Percentiles rank a stretch among this genome's conserved stretches.
Conservation (phyloP, 805 yeast genomes). For the Dipodascopsis uninucleata region DNA sequence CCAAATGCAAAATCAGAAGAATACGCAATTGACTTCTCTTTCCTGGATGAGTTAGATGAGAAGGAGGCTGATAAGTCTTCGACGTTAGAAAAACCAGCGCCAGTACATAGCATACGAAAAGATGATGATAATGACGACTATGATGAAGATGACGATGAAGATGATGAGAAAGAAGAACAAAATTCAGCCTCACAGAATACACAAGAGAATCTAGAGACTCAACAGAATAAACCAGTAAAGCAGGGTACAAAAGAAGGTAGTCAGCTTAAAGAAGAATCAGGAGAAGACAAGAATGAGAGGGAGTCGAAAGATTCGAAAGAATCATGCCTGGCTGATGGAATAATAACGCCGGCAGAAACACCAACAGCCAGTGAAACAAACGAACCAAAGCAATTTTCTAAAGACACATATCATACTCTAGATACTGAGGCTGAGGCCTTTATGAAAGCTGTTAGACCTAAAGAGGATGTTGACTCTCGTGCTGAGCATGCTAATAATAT, state of each 20-base stretch:
- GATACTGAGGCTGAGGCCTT: constrained; percentile 11
- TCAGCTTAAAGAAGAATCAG: background rate
- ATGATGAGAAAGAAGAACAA: constrained; percentile 30
- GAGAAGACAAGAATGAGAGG: background rate
- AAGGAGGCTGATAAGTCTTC: constrained; percentile 1
- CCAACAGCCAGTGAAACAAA: constrained; percentile 15
- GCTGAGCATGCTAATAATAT: background rate
- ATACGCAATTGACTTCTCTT: constrained; percentile 28
- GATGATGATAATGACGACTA: constrained; percentile 40
- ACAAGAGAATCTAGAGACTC: no score
- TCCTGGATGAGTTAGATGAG: constrained; percentile 28
- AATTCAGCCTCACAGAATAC: background rate
- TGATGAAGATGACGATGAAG: constrained; percentile 41
- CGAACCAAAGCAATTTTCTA: constrained; percentile 4
- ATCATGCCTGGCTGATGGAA: constrained; percentile 19
- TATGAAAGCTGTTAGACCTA: background rate
- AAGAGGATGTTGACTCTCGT: background rate
- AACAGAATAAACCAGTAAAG: background rate
- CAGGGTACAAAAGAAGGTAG: background rate
- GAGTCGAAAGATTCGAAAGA: background rate
- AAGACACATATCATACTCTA: constrained; percentile 20
- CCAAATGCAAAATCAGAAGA: constrained; percentile 18
- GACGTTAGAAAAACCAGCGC: constrained; percentile 7
- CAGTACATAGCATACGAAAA: constrained; percentile 14
- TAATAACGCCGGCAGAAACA: constrained; percentile 26